phyloP scores from a whole-genome alignment of 345 rosid genomes.

The Syzygium jambos region DNA sequence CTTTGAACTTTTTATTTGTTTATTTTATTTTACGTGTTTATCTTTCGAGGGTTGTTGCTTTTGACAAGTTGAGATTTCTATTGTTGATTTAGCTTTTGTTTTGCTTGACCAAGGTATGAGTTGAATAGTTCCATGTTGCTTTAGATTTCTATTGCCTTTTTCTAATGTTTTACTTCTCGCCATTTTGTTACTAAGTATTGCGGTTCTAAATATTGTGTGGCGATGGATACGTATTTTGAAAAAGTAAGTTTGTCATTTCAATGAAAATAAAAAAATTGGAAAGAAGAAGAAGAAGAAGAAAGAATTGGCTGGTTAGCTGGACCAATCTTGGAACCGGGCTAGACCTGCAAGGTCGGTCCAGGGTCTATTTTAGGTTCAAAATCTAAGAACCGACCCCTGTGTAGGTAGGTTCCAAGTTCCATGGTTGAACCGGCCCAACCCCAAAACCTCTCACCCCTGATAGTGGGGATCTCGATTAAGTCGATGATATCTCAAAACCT shows the following conservation, averaged over 20 bases:
- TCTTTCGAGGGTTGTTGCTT: background rate
- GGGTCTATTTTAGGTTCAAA: background rate
- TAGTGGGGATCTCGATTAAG: background rate
- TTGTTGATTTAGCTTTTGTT: background rate
- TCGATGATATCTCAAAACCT: background rate
- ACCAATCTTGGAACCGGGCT: background rate
- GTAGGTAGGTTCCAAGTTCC: background rate
- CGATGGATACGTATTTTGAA: background rate
- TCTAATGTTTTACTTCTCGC: background rate
- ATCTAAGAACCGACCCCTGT: background rate
- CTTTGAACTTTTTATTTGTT: background rate
- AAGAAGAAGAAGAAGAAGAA: rapidly evolving
- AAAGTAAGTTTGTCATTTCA: background rate
- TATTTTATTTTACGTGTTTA: background rate
- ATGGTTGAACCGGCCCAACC: background rate
- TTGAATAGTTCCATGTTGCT: background rate
- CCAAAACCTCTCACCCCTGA: rapidly evolving
- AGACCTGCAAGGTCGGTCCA: background rate
- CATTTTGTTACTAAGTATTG: background rate
- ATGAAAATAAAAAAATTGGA: background rate
- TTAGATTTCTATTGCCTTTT: background rate
- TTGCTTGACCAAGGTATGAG: background rate
- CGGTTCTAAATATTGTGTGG: background rate
- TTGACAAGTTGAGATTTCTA: background rate
- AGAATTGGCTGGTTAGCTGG: background rate